A percentile compares a stretch with the other conserved stretches of the same genome.
These are phyloP conservation scores for Nicotiana obtusifolia DNA, from an alignment of 257 asterid species.

Conservation along the genomic window DNA sequence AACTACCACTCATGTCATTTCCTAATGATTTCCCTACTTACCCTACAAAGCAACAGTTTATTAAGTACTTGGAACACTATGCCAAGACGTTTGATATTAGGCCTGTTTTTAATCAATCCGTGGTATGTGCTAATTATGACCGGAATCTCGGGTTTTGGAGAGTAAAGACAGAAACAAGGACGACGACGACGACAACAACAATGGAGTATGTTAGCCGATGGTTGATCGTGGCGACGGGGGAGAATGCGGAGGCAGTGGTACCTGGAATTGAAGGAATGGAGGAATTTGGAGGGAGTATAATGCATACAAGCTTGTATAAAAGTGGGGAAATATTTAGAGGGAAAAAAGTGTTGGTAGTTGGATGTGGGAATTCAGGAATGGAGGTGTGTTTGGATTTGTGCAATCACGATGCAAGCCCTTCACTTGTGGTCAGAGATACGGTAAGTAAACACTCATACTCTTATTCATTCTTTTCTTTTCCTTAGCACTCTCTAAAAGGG, in stretches of 20 bases:
- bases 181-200: not conserved
- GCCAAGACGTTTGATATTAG: conserved; percentile 49
- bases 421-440: conserved; percentile 68
- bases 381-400: conserved; percentile 93
- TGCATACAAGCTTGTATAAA: conserved; percentile 68
- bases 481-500: not conserved
- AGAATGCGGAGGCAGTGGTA: conserved; percentile 68
- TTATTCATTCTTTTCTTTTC: not conserved
- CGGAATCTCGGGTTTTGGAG: conserved; percentile 41
- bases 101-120: conserved; percentile 49
- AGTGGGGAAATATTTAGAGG: conserved; percentile 46
- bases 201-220: conserved; percentile 54
- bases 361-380: conserved; percentile 96
- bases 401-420: conserved; percentile 52
- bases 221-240: conserved; percentile 84
- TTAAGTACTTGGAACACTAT: conserved; percentile 48
- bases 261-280: conserved; percentile 53
- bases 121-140: conserved; percentile 49
- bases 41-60: conserved; percentile 69
- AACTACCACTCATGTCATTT: conserved; percentile 70
- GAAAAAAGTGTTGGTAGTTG: conserved; percentile 68
- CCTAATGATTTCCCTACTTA: conserved; percentile 65
- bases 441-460: conserved; percentile 35
- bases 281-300: conserved; percentile 41
- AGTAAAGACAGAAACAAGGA: conserved; percentile 26